These are phyloP conservation scores for Byssoonygena ceratinophila DNA, from an alignment of 2,329 filamentous ascomycete genomes.

Conservation along the genomic window DNA sequence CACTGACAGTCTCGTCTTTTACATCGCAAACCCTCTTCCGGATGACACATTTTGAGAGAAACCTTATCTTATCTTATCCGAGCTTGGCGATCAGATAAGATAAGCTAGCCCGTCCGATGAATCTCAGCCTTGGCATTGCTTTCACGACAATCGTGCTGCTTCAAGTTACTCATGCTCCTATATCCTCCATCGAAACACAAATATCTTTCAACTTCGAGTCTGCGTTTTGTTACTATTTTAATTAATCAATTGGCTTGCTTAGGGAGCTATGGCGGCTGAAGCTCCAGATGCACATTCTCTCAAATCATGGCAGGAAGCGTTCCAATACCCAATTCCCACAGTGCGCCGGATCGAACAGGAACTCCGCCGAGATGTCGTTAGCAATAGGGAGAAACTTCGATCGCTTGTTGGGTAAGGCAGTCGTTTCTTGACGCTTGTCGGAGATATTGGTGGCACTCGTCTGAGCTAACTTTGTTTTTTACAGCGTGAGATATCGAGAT, in stretches of 20 bases:
- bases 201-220: no score
- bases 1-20: no score
- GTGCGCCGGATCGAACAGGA: slow-evolving; percentile 55
- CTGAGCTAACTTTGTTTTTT: background rate
- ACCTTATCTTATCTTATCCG: background rate
- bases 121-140: no score
- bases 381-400: slow-evolving; percentile 56
- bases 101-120: background rate
- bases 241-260: background rate
- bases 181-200: no score
- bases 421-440: background rate
- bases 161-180: no score
- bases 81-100: background rate
- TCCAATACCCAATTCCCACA: slow-evolving; percentile 53
- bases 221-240: no score
- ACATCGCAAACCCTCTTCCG: no score
- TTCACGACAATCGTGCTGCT: no score
- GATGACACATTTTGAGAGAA: background rate
- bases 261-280: slow-evolving; percentile 39
- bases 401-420: slow-evolving; percentile 51
- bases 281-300: slow-evolving; percentile 48
- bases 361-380: slow-evolving; percentile 50
- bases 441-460: background rate
- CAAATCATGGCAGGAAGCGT: slow-evolving; percentile 56
- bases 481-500: slow-evolving; percentile 64